Conservation (phyloP, 1,139 yeast species). For the Debaryomyces subglobosus region DNA sequence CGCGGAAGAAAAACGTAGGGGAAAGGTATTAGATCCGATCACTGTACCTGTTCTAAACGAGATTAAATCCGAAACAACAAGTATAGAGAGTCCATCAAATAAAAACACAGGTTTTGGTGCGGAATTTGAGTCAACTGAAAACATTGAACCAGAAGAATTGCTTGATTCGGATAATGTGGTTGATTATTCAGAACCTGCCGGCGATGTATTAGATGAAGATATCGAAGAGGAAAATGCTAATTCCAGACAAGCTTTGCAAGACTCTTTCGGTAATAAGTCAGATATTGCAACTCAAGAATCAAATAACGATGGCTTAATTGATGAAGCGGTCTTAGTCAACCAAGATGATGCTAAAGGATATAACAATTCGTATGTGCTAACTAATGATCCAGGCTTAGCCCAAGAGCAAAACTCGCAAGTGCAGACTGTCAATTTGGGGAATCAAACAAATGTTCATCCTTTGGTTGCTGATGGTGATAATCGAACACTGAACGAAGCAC, state of each 20-base stretch:
- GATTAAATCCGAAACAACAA: constrained; percentile 14
- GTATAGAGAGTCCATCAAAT: constrained; percentile 3
- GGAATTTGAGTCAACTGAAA: constrained; percentile 4
- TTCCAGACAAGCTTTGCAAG: not conserved
- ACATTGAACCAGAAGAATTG: constrained; percentile 12
- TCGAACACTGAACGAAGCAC: not conserved
- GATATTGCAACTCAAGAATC: not conserved
- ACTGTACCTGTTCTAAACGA: constrained; percentile 19
- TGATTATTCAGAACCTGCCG: not conserved
- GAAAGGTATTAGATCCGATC: constrained; percentile 10
- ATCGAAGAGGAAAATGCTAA: not conserved
- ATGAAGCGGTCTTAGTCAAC: not conserved
- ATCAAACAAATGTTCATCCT: not conserved
- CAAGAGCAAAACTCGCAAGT: not conserved
- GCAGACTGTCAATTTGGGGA: not conserved
- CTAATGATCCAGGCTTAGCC: not conserved
- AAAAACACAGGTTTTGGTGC: not conserved
- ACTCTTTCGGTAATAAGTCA: not conserved
- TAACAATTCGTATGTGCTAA: not conserved
- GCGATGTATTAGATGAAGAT: not conserved
- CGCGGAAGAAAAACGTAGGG: not conserved
- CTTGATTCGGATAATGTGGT: not conserved
- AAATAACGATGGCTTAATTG: not conserved
- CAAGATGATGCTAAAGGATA: not conserved
- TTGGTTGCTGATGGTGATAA: not conserved